phyloP scores from a whole-genome alignment of 75 land plant species.

The Larix kaempferi region DNA sequence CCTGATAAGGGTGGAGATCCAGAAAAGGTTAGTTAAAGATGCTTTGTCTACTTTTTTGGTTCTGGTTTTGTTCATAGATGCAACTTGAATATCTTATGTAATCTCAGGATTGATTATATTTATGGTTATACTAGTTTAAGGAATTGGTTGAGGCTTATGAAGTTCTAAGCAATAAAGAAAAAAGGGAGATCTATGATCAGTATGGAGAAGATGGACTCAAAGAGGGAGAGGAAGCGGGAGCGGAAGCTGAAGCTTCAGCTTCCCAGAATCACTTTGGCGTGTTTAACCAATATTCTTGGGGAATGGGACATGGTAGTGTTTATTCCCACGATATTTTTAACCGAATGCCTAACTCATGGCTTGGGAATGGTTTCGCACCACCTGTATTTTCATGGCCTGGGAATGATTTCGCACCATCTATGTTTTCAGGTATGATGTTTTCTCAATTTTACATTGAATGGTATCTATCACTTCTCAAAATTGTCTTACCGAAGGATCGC shows the following conservation, averaged over 20 bases:
- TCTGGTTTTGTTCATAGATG: not conserved
- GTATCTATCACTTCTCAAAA: not conserved
- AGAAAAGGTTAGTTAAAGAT: constrained; percentile 55
- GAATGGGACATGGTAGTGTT: not conserved
- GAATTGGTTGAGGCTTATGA: constrained; percentile 73
- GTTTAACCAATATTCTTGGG: constrained; percentile 61
- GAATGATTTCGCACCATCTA: constrained; percentile 11
- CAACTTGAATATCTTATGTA: not conserved
- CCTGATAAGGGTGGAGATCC: constrained; percentile 97
- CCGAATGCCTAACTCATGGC: too few relatives aligned
- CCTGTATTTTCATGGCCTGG: constrained; percentile 21
- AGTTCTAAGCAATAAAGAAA: constrained; percentile 62
- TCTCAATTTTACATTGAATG: not conserved
- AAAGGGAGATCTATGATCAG: constrained; percentile 69
- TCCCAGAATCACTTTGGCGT: constrained; percentile 62
- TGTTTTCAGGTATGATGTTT: constrained; percentile 42
- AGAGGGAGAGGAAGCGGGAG: constrained; percentile 52
- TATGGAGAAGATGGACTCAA: constrained; percentile 80
- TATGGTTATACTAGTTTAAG: constrained; percentile 43
- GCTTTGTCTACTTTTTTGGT: not conserved
- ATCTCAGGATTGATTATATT: not conserved
- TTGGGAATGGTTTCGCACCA: too few relatives aligned
- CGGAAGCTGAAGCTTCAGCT: constrained; percentile 21
- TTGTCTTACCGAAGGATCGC: not conserved
- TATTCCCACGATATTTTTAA: too few relatives aligned